phyloP scores from a whole-genome alignment of 805 yeast genomes.

The Starmerella etchellsii region DNA sequence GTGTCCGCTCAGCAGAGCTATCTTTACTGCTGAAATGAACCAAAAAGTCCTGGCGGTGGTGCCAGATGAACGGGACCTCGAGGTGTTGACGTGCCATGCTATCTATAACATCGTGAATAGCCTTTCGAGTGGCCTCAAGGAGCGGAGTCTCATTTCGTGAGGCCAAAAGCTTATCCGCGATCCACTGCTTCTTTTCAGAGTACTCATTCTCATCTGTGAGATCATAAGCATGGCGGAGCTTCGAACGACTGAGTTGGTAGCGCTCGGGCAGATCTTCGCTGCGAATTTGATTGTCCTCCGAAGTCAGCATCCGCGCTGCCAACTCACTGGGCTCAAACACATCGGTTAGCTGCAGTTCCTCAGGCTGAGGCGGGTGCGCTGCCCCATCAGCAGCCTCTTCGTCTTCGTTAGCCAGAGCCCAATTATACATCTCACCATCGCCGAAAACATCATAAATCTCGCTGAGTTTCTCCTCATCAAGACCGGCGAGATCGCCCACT shows the following conservation, averaged over 20 bases:
- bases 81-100: constrained; percentile 63
- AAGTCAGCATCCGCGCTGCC: constrained; percentile 80
- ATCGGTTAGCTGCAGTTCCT: constrained; percentile 53
- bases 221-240: constrained; percentile 50
- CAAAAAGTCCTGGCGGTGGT: constrained; percentile 83
- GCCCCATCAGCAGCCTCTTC: constrained; percentile 26
- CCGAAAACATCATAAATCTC: constrained; percentile 94
- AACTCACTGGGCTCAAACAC: constrained; percentile 92
- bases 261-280: constrained; percentile 86
- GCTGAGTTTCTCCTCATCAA: constrained; percentile 81
- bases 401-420: constrained; percentile 94
- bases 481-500: constrained; percentile 30
- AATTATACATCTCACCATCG: constrained; percentile 91
- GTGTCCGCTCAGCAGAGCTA: constrained; percentile 33
- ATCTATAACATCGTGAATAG: constrained; percentile 59
- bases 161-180: constrained; percentile 46
- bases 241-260: constrained; percentile 62
- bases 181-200: constrained; percentile 65
- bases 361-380: constrained; percentile 23
- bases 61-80: constrained; percentile 93
- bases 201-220: constrained; percentile 52
- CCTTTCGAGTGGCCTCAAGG: constrained; percentile 37
- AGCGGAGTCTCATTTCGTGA: constrained; percentile 22
- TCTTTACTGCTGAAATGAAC: constrained; percentile 36
- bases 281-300: constrained; percentile 78